Evolutionary conservation across 495 filamentous ascomycete species (phyloP).

Genomic region (Halenospora varia): DNA sequence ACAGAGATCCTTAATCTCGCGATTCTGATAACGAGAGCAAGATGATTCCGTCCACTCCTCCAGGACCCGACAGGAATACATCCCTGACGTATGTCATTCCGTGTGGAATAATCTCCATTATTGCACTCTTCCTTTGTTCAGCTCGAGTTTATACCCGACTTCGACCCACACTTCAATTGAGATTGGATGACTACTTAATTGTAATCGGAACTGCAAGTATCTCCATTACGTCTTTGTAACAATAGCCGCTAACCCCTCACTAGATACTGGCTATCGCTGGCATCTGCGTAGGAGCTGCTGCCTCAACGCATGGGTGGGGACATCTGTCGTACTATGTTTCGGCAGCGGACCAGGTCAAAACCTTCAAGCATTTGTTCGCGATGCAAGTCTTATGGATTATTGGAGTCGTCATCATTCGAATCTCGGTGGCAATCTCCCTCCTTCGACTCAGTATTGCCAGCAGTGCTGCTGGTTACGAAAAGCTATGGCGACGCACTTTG

Average conservation of each 20-base stretch:
- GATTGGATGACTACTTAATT: not conserved
- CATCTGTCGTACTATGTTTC: not conserved
- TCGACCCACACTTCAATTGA: conserved; percentile 2
- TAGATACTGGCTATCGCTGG: not conserved
- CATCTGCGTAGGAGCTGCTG: no score
- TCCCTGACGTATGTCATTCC: not conserved
- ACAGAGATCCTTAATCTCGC: not conserved
- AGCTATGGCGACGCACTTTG: not conserved
- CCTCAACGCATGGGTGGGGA: not conserved
- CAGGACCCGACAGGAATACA: not conserved
- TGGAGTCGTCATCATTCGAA: not conserved
- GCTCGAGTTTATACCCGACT: not conserved
- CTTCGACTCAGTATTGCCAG: not conserved
- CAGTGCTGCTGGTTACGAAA: not conserved
- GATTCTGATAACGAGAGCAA: not conserved
- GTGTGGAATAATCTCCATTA: not conserved
- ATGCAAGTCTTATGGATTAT: not conserved
- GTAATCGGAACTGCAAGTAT: not conserved
- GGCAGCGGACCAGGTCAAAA: not conserved
- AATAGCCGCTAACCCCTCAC: no score
- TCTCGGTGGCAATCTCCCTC: conserved; percentile 2
- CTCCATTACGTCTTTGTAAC: not conserved
- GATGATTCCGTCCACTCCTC: not conserved
- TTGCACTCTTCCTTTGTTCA: not conserved
- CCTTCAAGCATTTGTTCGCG: not conserved